phyloP scores from a whole-genome alignment of 345 rosid species.

The Citrus medica region DNA sequence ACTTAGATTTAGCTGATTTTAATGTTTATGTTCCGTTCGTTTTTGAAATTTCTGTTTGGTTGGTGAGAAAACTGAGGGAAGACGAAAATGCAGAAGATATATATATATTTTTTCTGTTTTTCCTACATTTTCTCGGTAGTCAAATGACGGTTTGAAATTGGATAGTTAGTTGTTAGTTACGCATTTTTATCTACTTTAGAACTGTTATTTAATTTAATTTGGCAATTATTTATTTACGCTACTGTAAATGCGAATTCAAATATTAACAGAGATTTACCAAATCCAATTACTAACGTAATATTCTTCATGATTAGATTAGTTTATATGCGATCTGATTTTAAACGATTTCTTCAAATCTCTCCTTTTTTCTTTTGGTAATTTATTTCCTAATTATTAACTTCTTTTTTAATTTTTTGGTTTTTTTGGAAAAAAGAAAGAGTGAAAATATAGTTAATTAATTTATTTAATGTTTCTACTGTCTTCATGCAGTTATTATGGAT shows the following conservation, averaged over 20 bases:
- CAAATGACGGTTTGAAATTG: neutral
- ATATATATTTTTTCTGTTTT: neutral
- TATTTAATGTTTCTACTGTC: neutral
- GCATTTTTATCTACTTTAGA: neutral
- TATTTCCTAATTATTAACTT: neutral
- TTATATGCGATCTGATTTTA: neutral
- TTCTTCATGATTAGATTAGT: neutral
- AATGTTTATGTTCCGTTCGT: neutral
- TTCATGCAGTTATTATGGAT: conserved; percentile 14
- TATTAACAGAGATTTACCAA: neutral
- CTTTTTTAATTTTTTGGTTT: neutral
- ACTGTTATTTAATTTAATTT: neutral
- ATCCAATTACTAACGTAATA: neutral
- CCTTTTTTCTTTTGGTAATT: neutral
- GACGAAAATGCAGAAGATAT: neutral
- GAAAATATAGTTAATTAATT: neutral
- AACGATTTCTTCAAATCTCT: neutral
- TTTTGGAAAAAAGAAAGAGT: neutral
- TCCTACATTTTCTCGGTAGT: neutral
- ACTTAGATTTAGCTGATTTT: neutral
- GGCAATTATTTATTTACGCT: neutral
- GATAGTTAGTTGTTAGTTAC: neutral
- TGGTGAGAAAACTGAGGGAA: neutral
- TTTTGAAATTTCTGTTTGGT: neutral
- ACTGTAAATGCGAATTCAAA: neutral